Conservation (phyloP, 2,329 filamentous ascomycete species). For the Phoma sp. region DNA sequence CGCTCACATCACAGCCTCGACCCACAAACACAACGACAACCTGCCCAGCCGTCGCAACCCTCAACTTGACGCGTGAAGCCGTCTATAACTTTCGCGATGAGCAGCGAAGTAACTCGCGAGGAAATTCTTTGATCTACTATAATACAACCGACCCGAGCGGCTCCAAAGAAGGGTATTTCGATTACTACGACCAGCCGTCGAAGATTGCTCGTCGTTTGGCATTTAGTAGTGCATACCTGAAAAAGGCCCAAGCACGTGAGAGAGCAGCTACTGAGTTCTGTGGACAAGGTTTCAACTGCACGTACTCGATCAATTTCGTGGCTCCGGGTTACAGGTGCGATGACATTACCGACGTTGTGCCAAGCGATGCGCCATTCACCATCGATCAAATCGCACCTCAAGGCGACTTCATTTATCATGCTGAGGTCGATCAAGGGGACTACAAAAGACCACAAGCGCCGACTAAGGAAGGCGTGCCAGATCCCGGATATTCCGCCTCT, state of each 20-base stretch:
- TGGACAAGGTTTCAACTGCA: slow-evolving; percentile 46
- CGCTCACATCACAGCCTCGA: slow-evolving; percentile 42
- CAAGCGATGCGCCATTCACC: slow-evolving; percentile 36
- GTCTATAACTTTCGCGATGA: slow-evolving; percentile 40
- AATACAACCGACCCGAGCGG: slow-evolving; percentile 44
- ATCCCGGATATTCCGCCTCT: slow-evolving; percentile 33
- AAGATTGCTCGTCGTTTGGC: slow-evolving; percentile 42
- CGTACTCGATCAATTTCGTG: slow-evolving; percentile 42
- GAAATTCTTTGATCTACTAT: slow-evolving; percentile 38
- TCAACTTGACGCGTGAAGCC: slow-evolving; percentile 44
- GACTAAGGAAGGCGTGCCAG: slow-evolving; percentile 31
- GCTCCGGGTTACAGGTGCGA: slow-evolving; percentile 49
- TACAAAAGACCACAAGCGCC: slow-evolving; percentile 40
- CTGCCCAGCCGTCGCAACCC: slow-evolving; percentile 35
- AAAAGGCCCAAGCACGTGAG: slow-evolving; percentile 34
- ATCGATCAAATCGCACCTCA: slow-evolving; percentile 39
- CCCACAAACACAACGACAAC: slow-evolving; percentile 19
- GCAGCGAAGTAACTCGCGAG: slow-evolving; percentile 22
- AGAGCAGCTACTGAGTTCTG: slow-evolving; percentile 38
- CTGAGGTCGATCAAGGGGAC: slow-evolving; percentile 39
- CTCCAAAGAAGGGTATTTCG: slow-evolving; percentile 34
- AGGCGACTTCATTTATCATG: slow-evolving; percentile 40
- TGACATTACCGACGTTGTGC: slow-evolving; percentile 26
- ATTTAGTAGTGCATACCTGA: slow-evolving; percentile 42
- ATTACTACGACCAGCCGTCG: slow-evolving; percentile 48